A percentile compares a stretch with the other conserved stretches of the same genome.
Conservation (phyloP, 2,329 filamentous ascomycete genomes). For the Phialemonium atrogriseum region DNA sequence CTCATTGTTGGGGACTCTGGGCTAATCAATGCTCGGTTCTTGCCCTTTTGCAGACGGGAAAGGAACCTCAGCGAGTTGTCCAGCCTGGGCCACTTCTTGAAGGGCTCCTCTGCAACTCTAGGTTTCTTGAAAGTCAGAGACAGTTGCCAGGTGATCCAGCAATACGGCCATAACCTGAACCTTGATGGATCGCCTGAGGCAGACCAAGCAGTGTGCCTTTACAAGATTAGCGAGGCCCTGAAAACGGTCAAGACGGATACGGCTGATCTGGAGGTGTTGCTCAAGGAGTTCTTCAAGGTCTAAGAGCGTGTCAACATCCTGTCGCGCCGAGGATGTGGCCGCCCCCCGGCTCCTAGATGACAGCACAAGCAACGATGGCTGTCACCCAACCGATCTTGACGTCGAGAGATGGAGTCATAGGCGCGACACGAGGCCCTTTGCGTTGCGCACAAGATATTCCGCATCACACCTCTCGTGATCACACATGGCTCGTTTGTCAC, state of each 20-base stretch:
- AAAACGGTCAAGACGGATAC: constrained; percentile 69
- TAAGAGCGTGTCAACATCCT: not conserved
- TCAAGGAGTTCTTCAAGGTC: constrained; percentile 58
- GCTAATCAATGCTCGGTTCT: constrained; percentile 3
- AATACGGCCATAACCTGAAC: constrained; percentile 78
- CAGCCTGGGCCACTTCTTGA: constrained; percentile 86
- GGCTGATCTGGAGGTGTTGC: constrained; percentile 57
- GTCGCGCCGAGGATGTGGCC: not conserved
- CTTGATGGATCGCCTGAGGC: constrained; percentile 61
- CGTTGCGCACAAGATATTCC: too few species aligned
- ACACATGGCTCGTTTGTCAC: too few species aligned
- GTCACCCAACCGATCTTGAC: too few species aligned
- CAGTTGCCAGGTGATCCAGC: constrained; percentile 92
- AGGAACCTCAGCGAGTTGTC: constrained; percentile 70
- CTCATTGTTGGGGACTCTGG: too few species aligned
- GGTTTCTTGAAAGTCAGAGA: constrained; percentile 87
- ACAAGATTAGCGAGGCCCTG: constrained; percentile 63
- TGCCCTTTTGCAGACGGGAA: constrained; percentile 18
- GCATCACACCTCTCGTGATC: too few species aligned
- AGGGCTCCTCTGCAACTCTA: constrained; percentile 91
- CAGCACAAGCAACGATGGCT: constrained; percentile 4
- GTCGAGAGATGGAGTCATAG: too few species aligned
- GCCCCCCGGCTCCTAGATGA: not conserved
- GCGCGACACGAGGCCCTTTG: too few species aligned
- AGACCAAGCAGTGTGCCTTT: constrained; percentile 60